These are phyloP conservation scores for Malbranchea zuffiana DNA, from an alignment of 2,329 filamentous ascomycete genomes.

Conservation along the genomic window DNA sequence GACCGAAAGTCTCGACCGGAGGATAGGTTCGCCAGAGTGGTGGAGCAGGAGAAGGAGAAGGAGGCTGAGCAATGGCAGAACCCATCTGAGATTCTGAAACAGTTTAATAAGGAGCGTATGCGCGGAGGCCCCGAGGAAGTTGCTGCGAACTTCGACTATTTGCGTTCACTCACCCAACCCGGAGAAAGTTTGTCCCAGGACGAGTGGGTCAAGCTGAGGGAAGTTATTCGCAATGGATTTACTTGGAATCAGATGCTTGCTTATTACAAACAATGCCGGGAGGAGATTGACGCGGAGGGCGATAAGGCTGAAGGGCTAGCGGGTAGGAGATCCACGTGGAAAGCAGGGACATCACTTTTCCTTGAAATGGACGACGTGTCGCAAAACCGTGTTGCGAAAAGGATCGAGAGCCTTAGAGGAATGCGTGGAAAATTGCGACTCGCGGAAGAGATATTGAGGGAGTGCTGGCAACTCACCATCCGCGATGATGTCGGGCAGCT, in stretches of 20 bases:
- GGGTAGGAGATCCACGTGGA: slow-evolving; percentile 18
- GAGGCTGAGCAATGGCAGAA: slow-evolving; percentile 9
- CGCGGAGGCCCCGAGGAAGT: slow-evolving; percentile 12
- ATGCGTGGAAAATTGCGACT: slow-evolving; percentile 25
- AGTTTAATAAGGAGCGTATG: slow-evolving; percentile 11
- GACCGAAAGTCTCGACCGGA: slow-evolving; percentile 1
- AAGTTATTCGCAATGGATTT: slow-evolving; percentile 26
- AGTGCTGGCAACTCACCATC: slow-evolving; percentile 30
- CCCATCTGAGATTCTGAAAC: slow-evolving; percentile 11
- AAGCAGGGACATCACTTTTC: slow-evolving; percentile 24
- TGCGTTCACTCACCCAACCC: slow-evolving; percentile 18
- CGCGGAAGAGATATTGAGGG: slow-evolving; percentile 28
- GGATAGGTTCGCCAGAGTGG: neutral
- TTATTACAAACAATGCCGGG: slow-evolving; percentile 19
- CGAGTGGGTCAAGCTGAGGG: slow-evolving; percentile 25
- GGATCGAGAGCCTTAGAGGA: slow-evolving; percentile 16
- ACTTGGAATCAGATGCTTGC: slow-evolving; percentile 24
- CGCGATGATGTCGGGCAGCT: slow-evolving; percentile 27
- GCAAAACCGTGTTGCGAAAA: slow-evolving; percentile 15
- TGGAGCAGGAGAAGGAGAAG: slow-evolving; percentile 8
- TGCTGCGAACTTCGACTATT: slow-evolving; percentile 21
- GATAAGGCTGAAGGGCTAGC: neutral
- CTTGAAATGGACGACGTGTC: slow-evolving; percentile 17
- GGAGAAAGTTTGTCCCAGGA: slow-evolving; percentile 19
- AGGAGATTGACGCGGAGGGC: neutral